Evolutionary conservation across 805 yeast genomes (phyloP).

Genomic region (Grigorovia yakushimaensis): DNA sequence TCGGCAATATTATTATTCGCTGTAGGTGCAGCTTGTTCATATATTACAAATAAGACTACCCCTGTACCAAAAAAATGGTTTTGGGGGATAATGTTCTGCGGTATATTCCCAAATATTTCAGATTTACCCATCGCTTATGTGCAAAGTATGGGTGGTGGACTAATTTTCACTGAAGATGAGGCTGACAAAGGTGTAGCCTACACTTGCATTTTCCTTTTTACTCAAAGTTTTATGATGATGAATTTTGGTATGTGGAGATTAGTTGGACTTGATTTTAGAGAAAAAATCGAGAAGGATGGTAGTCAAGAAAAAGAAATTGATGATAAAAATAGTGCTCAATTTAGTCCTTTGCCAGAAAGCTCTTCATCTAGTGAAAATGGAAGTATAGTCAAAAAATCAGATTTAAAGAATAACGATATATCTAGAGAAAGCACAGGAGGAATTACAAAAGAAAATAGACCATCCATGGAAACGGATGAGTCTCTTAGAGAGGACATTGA

Average conservation of each 20-base stretch:
- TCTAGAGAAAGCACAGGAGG: background rate
- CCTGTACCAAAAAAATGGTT: conserved; percentile 64
- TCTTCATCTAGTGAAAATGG: background rate
- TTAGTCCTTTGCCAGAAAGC: background rate
- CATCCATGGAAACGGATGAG: background rate
- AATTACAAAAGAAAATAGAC: background rate
- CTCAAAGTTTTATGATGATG: conserved; percentile 60
- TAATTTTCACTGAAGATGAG: conserved; percentile 42
- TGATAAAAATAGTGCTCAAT: background rate
- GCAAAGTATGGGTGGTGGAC: conserved; percentile 58
- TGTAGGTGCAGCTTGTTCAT: conserved; percentile 36
- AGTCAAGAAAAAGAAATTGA: conserved; percentile 5
- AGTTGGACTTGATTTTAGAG: conserved; percentile 58
- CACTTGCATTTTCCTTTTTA: conserved; percentile 59
- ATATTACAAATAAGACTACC: conserved; percentile 36
- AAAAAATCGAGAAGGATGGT: conserved; percentile 13
- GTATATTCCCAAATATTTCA: conserved; percentile 67
- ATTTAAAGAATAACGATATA: background rate
- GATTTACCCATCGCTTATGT: conserved; percentile 81
- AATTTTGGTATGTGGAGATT: conserved; percentile 66
- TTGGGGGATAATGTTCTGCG: conserved; percentile 66
- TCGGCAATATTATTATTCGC: conserved; percentile 37
- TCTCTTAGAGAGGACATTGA: conserved; percentile 1
- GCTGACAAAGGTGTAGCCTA: conserved; percentile 71
- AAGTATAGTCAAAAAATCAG: background rate